These are phyloP conservation scores for Colletotrichum limetticola DNA, from an alignment of 2,329 filamentous ascomycete genomes.

Conservation along the genomic window DNA sequence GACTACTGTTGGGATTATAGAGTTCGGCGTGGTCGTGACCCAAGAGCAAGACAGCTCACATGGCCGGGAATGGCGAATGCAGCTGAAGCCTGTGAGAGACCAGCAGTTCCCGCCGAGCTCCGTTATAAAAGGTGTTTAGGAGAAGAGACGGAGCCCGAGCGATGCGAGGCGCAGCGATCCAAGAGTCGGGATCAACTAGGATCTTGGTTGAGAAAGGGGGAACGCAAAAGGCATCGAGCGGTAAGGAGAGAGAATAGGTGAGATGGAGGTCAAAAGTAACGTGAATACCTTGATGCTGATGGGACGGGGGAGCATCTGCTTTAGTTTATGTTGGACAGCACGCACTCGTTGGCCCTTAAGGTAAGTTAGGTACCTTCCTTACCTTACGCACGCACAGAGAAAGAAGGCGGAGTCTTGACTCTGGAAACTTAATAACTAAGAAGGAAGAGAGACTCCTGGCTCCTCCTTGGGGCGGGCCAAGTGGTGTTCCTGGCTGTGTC, in stretches of 20 bases:
- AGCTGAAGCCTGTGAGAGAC: not conserved
- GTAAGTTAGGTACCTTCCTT: no score
- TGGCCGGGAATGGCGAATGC: not conserved
- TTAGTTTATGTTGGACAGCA: not conserved
- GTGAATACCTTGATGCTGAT: not conserved
- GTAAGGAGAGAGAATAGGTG: not conserved
- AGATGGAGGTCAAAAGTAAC: not conserved
- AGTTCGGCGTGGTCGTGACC: not conserved
- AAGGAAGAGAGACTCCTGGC: not conserved
- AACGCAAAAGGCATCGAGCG: not conserved
- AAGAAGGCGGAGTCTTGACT: not conserved
- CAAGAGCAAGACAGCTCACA: not conserved
- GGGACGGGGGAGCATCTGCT: not conserved
- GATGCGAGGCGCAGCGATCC: constrained; percentile 29
- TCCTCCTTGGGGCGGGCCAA: not conserved
- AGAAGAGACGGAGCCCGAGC: constrained; percentile 30
- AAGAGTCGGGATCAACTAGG: not conserved
- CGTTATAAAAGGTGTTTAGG: constrained; percentile 21
- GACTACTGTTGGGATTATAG: not conserved
- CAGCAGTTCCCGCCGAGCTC: not conserved
- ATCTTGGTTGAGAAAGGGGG: not conserved
- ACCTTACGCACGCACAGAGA: not conserved
- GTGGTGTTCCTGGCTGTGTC: not conserved
- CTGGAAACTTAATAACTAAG: not conserved
- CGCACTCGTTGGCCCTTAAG: not conserved